Base-by-base conservation (phyloP, 768 basidiomycete species). In the Vararia minispora region DNA sequence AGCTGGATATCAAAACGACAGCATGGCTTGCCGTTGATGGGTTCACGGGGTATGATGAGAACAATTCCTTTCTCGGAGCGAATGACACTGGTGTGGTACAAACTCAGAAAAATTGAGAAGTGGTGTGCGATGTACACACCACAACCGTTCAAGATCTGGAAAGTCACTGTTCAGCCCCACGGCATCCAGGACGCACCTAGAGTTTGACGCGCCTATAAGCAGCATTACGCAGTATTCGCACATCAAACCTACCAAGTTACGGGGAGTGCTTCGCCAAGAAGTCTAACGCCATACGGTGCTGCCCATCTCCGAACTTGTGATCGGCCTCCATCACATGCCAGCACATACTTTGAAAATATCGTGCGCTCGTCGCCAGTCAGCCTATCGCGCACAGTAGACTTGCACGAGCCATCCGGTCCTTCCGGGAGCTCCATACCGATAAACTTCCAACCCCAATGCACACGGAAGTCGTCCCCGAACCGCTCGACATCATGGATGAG, bases 21-120 rank as follows among this genome's bases (percentile, higher is more conserved):
- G 6, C 33, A 32, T n/a, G 40, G 40, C 40, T 41, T 41, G 16
- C 40, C 40, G 16, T 41, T 41, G 24, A 41, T 41, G 11, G 40
- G 40, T 28, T 41, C 40, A 7, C 40, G 32, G 6, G 40, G 40
- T 23, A 41, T 41, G 24, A 41, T 33, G 13, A 41, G 33, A 21
- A 41, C 40, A 27, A 41, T 41, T 12, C 40, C 40, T 27, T 41
- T 34, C 30, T 31, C 27, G 7, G 40, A 41, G 13, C 40, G 40
- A 13, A 41, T 28, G 17, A 41, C 32, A 22, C 40, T 41, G 20
- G 10, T 17, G n/a, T 16, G 13, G 16, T 10, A 18, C 8, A 9
- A 6, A 9, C 8, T 30, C 13, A 14, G 13, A 8, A 35, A 12
- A 9, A 3, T 9, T 22, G 12, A 25, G 6, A 18, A 17, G 13